Percentiles rank a stretch among this genome's conserved stretches.
phyloP scores from a whole-genome alignment of 2,329 filamentous ascomycete species.

The Grosmannia clavigera region DNA sequence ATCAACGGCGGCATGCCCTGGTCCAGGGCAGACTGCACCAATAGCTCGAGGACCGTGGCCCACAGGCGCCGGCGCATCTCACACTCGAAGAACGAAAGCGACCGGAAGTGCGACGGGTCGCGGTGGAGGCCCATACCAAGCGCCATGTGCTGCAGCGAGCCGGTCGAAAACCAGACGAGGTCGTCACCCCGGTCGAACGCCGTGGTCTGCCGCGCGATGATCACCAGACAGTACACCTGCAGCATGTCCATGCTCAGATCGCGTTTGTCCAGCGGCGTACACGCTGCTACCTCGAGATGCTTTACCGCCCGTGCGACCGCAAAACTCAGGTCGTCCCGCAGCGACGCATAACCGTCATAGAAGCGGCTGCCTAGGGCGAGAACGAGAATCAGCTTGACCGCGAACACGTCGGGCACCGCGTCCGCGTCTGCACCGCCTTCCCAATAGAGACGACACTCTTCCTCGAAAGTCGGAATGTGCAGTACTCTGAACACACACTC shows the following conservation, averaged over 20 bases:
- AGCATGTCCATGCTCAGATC: constrained; percentile 10
- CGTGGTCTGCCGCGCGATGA: constrained; percentile 16
- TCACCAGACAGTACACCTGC: constrained; percentile 11
- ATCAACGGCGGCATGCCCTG: constrained; percentile 38
- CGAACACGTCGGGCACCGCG: constrained; percentile 21
- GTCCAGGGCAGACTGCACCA: constrained; percentile 37
- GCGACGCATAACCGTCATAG: constrained; percentile 19
- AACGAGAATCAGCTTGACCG: constrained; percentile 33
- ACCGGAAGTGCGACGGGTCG: constrained; percentile 37
- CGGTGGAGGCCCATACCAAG: constrained; percentile 47
- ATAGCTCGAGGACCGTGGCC: constrained; percentile 42
- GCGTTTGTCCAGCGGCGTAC: constrained; percentile 10
- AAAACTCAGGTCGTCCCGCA: constrained; percentile 7
- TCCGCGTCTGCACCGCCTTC: constrained; percentile 18
- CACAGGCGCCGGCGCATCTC: constrained; percentile 46
- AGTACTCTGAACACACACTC: constrained; percentile 42
- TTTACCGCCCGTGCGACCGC: constrained; percentile 7
- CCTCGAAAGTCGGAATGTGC: constrained; percentile 39
- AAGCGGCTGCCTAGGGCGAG: constrained; percentile 32
- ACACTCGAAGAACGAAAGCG: constrained; percentile 32
- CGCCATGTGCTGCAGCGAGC: constrained; percentile 37
- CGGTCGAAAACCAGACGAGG: constrained; percentile 38
- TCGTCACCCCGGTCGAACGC: constrained; percentile 31
- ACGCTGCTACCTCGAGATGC: constrained; percentile 2
- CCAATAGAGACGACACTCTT: constrained; percentile 37